Conservation (phyloP, 2,329 filamentous ascomycete genomes). For the Ophiosphaerella herpotricha region DNA sequence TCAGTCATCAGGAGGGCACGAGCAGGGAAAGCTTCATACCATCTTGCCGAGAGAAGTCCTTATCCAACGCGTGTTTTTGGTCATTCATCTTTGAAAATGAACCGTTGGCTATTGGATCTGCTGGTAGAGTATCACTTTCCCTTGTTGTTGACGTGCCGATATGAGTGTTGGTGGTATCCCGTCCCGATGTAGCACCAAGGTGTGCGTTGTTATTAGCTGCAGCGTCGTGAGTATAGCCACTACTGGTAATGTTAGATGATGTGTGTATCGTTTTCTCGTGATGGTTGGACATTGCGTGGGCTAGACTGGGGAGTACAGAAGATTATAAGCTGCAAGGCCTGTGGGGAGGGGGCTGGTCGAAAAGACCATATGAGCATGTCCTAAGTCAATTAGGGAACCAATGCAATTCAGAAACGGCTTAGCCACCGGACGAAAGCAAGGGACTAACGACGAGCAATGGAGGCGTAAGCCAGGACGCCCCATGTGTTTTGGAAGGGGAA, state of each 20-base stretch:
- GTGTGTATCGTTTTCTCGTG: constrained; percentile 9
- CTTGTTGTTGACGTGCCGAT: constrained; percentile 22
- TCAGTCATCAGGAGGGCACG: constrained; percentile 5
- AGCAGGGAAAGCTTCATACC: constrained; percentile 15
- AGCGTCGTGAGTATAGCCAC: constrained; percentile 14
- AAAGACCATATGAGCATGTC: constrained; percentile 11
- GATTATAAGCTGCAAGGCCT: constrained; percentile 16
- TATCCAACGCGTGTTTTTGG: constrained; percentile 43
- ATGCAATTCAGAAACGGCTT: constrained; percentile 16
- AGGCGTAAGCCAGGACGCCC: constrained; percentile 18
- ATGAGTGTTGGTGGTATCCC: constrained; percentile 23
- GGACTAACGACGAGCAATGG: constrained; percentile 19
- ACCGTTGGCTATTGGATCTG: constrained; percentile 29
- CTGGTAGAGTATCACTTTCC: constrained; percentile 30
- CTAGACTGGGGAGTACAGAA: constrained; percentile 6
- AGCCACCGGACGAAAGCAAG: constrained; percentile 30
- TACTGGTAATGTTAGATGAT: constrained; percentile 7
- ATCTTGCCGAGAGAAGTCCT: constrained; percentile 49
- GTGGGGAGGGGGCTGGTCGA: constrained; percentile 3
- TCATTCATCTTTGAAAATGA: constrained; percentile 24
- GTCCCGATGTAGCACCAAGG: constrained; percentile 14
- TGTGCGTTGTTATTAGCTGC: constrained; percentile 17
- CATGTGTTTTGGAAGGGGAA: constrained; percentile 8
- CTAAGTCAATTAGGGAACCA: constrained; percentile 18
- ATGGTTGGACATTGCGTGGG: constrained; percentile 13